These are phyloP conservation scores for Maudiozyma pseudohumilis DNA, from an alignment of 805 yeast species.

Conservation along the genomic window DNA sequence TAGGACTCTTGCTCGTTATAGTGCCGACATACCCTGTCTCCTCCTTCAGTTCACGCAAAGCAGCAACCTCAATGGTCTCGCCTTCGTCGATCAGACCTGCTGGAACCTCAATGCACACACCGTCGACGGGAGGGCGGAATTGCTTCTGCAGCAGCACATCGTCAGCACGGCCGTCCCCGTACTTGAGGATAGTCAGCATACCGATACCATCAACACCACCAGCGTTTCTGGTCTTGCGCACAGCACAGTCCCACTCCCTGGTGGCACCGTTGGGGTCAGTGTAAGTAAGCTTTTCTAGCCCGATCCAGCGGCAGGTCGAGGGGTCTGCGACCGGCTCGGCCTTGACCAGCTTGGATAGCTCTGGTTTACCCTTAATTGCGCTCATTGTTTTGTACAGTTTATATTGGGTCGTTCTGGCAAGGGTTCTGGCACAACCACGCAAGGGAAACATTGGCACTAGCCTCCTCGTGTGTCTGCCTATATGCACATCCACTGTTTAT, in stretches of 20 bases:
- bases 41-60: conserved; percentile 77
- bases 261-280: conserved; percentile 58
- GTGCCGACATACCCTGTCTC: conserved; percentile 88
- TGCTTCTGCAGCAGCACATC: conserved; percentile 68
- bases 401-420: not conserved
- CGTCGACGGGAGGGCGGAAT: conserved; percentile 85
- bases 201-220: conserved; percentile 81
- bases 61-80: conserved; percentile 70
- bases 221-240: conserved; percentile 58
- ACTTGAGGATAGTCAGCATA: conserved; percentile 59
- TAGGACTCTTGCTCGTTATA: conserved; percentile 37
- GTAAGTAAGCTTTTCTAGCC: conserved; percentile 56
- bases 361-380: conserved; percentile 28
- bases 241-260: conserved; percentile 88
- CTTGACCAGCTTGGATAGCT: conserved; percentile 27
- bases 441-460: no score
- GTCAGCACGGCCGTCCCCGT: conserved; percentile 39
- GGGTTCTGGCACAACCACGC: no score
- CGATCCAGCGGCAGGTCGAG: conserved; percentile 55
- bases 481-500: no score
- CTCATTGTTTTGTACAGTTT: conserved; percentile 12
- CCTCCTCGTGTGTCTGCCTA: no score
- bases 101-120: conserved; percentile 86
- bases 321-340: conserved; percentile 27
- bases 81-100: conserved; percentile 88